Conservation (phyloP, 2,329 filamentous ascomycete genomes). For the Didymella sp. region DNA sequence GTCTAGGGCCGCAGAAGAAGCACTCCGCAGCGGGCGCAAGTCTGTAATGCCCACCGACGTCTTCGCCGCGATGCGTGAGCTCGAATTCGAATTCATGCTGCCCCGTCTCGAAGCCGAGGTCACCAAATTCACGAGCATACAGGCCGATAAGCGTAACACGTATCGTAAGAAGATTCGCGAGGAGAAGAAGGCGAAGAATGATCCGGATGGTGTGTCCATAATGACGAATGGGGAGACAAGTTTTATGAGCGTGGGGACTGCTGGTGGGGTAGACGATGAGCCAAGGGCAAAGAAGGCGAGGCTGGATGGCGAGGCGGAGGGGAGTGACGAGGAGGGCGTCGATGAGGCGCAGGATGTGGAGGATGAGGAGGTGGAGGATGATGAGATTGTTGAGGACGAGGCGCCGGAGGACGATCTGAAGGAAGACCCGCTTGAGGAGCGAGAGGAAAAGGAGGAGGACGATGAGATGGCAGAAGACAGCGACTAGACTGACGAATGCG, state of each 20-base stretch:
- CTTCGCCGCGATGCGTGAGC: constrained; percentile 76
- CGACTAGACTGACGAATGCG: constrained; percentile 33
- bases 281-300: constrained; percentile 59
- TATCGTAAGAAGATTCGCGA: constrained; percentile 74
- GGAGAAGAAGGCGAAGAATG: constrained; percentile 58
- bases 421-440: constrained; percentile 54
- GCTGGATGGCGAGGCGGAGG: constrained; percentile 48
- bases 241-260: constrained; percentile 11
- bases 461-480: constrained; percentile 59
- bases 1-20: constrained; percentile 74
- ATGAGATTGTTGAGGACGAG: constrained; percentile 61
- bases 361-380: constrained; percentile 61
- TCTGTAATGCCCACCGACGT: constrained; percentile 79
- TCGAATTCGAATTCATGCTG: constrained; percentile 76
- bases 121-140: constrained; percentile 75
- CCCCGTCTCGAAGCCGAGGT: constrained; percentile 77
- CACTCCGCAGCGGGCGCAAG: constrained; percentile 72
- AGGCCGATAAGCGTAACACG: constrained; percentile 75
- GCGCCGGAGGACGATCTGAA: constrained; percentile 59
- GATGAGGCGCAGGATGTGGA: constrained; percentile 53
- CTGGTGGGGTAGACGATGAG: constrained; percentile 49
- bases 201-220: constrained; percentile 16
- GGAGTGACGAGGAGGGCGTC: constrained; percentile 46
- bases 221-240: constrained; percentile 28
- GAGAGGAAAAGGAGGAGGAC: constrained; percentile 53